Evolutionary conservation across 1,284 basidiomycete genomes (phyloP).

Genomic region (Naganishia cerealis): DNA sequence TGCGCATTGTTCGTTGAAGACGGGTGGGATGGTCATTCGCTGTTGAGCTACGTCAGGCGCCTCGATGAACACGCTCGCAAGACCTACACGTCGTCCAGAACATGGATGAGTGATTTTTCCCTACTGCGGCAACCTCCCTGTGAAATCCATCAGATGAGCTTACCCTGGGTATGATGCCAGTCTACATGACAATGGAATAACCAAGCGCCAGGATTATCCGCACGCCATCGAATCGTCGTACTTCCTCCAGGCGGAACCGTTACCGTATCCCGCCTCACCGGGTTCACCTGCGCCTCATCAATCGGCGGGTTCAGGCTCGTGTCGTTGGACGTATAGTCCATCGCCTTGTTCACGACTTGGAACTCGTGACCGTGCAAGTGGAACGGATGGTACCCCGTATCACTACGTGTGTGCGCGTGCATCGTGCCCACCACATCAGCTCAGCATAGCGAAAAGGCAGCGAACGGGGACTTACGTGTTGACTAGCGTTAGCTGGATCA

Average conservation of each 20-base stretch:
- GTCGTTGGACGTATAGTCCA: constrained; percentile 75
- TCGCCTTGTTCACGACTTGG: constrained; percentile 70
- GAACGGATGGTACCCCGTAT: constrained; percentile 57
- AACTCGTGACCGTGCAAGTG: constrained; percentile 65
- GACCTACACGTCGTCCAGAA: constrained; percentile 41
- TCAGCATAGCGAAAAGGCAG: not conserved
- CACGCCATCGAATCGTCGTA: constrained; percentile 55
- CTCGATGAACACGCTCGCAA: constrained; percentile 54
- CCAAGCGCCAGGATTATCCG: constrained; percentile 60
- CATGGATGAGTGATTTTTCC: not conserved
- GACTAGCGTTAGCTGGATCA: constrained; percentile 75
- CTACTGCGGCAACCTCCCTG: not conserved
- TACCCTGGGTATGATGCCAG: constrained; percentile 44
- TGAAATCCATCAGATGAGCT: not conserved
- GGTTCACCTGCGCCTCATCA: constrained; percentile 73
- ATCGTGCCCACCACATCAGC: not conserved
- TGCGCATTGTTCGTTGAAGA: constrained; percentile 67
- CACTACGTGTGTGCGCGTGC: constrained; percentile 36
- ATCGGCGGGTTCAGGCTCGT: constrained; percentile 76
- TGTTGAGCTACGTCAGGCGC: constrained; percentile 51
- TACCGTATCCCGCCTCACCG: constrained; percentile 72
- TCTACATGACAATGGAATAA: constrained; percentile 56
- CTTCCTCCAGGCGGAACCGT: constrained; percentile 55
- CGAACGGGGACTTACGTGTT: constrained; percentile 66
- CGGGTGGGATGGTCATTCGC: constrained; percentile 43